Conservation (phyloP, 192 early-diverging fungal genomes). For the Phlyctochytrium bullatum region DNA sequence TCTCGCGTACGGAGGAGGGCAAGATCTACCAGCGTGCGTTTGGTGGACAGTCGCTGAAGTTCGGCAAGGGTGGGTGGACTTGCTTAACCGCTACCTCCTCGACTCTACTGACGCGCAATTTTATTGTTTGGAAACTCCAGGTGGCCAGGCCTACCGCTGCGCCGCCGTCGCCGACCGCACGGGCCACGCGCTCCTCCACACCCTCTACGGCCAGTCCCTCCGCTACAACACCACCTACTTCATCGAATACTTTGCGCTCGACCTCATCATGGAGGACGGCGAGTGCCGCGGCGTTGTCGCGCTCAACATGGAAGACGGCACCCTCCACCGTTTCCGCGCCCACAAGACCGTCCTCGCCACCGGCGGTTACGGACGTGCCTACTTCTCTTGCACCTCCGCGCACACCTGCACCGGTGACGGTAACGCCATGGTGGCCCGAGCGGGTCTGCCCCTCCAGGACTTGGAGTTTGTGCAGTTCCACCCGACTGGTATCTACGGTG, state of each 20-base stretch:
- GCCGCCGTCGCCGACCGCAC: slow-evolving; percentile 98
- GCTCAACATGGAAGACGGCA: slow-evolving; percentile 97
- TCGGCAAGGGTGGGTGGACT: slow-evolving; percentile 76
- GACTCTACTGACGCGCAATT: too few species aligned
- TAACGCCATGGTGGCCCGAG: slow-evolving; percentile 98
- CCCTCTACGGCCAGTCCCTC: slow-evolving; percentile 95
- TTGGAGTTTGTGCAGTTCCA: slow-evolving; percentile 99
- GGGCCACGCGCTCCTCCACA: slow-evolving; percentile 96
- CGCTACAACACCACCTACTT: slow-evolving; percentile 96
- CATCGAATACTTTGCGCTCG: slow-evolving; percentile 98
- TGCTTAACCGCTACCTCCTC: too few species aligned
- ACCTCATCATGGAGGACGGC: slow-evolving; percentile 98
- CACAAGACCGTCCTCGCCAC: slow-evolving; percentile 98
- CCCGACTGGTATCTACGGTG: slow-evolving; percentile 98
- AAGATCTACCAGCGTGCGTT: slow-evolving; percentile 99
- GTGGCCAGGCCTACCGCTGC: slow-evolving; percentile 96
- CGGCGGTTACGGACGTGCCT: slow-evolving; percentile 98
- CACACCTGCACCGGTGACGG: slow-evolving; percentile 99
- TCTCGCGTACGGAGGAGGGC: slow-evolving; percentile 96
- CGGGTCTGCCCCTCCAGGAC: slow-evolving; percentile 95
- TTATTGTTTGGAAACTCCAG: too few species aligned
- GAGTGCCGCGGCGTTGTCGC: slow-evolving; percentile 96
- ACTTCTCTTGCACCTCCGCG: slow-evolving; percentile 97
- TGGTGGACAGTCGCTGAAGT: slow-evolving; percentile 94
- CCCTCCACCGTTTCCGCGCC: slow-evolving; percentile 93